Conservation (phyloP, 2,329 filamentous ascomycete genomes). For the Stemphylium beticola region DNA sequence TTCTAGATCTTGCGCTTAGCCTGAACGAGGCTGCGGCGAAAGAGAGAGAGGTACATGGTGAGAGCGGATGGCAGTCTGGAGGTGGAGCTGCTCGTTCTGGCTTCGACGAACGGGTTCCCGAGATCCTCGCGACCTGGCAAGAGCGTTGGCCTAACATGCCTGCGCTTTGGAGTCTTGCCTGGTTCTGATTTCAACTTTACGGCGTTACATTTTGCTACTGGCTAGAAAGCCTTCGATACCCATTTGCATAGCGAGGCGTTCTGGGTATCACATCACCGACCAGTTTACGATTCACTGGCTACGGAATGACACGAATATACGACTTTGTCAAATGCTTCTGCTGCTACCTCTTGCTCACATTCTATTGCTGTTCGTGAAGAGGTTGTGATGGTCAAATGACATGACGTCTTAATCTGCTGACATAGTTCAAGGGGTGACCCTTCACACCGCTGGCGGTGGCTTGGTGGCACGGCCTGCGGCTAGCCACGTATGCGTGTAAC, state of each 20-base stretch:
- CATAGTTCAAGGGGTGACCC: not conserved
- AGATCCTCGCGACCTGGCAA: slow-evolving; percentile 91
- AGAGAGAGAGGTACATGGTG: slow-evolving; percentile 72
- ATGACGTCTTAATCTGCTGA: slow-evolving; percentile 4
- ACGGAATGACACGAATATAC: slow-evolving; percentile 1
- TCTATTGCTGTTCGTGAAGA: not conserved
- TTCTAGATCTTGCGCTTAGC: slow-evolving; percentile 85
- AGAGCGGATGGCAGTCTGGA: slow-evolving; percentile 70
- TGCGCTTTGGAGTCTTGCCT: slow-evolving; percentile 91
- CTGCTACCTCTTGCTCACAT: not conserved
- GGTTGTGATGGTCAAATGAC: not conserved
- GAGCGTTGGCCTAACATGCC: slow-evolving; percentile 92
- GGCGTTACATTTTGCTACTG: slow-evolving; percentile 9
- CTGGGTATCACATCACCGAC: not conserved
- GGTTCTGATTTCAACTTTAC: slow-evolving; percentile 66
- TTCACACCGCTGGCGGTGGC: slow-evolving; percentile 6
- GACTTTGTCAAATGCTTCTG: not conserved
- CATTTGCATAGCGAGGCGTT: slow-evolving; percentile 35
- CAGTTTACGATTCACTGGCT: not conserved
- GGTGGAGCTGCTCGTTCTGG: slow-evolving; percentile 65
- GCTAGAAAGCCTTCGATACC: slow-evolving; percentile 24
- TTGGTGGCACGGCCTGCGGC: slow-evolving; percentile 9
- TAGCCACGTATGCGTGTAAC: slow-evolving; percentile 16
- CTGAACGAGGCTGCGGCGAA: slow-evolving; percentile 81
- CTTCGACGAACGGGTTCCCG: slow-evolving; percentile 93